Evolutionary conservation across 1,139 yeast genomes (phyloP), one percentile per base, ranked within the genome.

Genomic region (Zygoascus meyerae): DNA sequence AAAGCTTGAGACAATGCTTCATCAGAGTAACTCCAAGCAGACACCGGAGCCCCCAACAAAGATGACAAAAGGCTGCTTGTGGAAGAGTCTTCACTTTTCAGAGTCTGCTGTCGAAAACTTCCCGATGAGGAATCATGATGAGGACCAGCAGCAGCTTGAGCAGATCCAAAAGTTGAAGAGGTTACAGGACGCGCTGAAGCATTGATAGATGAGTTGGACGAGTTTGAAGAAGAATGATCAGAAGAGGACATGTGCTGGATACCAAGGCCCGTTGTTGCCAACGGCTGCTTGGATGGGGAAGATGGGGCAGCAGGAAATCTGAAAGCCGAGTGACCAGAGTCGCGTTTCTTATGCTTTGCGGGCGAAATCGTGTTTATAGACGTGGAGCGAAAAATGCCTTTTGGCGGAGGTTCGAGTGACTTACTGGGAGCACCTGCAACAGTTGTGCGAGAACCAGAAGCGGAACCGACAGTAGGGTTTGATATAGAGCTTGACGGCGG

Each of bases 1-100:
- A 89, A 67, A 0, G 90, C 79, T 54, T 79, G 82, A 26, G 74
- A 64, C 34, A 82, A 72, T 2, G 94, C 75, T 17, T 73, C 71
- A 51, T 85, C 90, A 2, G 85, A 70, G 59, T 72, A 73, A 1
- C 82, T 81, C 77, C 86, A 82, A 21, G 70, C 62, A 5, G 70
- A 60, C 8, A 75, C 68, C 11, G 76, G 73, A 8, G 80, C 72
- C 0, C 86, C 87, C 36, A 82, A 64, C 2, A 80, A 60, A 4
- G 71, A 57, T 0, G 49, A 68, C 55, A 50, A 49, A 15, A 40
- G 16, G 7, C 30, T n/a, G 9, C 28, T 33, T n/a, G 32, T 36
- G 9, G 43, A 11, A 5, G 28, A 17, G 7, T 34, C 33, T 18
- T 32, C 37, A 40, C 5, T 29, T 28, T 40, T 11, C 9, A 11